Base-by-base conservation (phyloP, 768 basidiomycete genomes). In the Lactifluus hygrophoroides region DNA sequence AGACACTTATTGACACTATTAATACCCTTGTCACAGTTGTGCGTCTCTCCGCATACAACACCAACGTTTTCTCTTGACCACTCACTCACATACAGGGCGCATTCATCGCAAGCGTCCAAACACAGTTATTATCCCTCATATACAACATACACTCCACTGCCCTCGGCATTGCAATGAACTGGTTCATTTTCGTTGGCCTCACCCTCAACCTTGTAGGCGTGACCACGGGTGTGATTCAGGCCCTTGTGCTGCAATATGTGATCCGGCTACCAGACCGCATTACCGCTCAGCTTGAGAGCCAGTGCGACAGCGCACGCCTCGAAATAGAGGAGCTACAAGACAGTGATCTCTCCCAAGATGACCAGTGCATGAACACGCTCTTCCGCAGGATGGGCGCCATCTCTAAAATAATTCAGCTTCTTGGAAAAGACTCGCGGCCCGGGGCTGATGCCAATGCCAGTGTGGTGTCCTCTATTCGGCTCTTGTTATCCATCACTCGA, bases 81-180 rank as follows among this genome's bases (percentile, higher is more conserved):
- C 30, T 23, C n/a, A 40, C 27, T 3, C 21, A 14, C 6, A n/a
- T 13, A 9, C 34, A 64, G 63, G 62, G 44, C 19, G 62, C 63
- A 9, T 64, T 64, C 63, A 57, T 64, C 17, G 63, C 63, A 10
- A 64, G 63, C 3, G 64, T 65, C 17, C 64, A 65, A 27, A 47
- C 64, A 5, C 51, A 53, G 44, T 1, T 65, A 3, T 44, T 65
- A 19, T n/a, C 35, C 28, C 40, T 51, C 38, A 34, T 45, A 5
- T n/a, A 14, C 28, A 9, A 0, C 11, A 14, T 38, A 30, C 46
- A 53, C 17, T 0, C 3, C 8, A 50, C 6, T 16, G 14, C 17
- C 19, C 45, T 65, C 9, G 27, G 8, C 5, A 58, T 19, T n/a
- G 51, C 34, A 21, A 54, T 54, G 6, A 65, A 58, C 35, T 51